Base-by-base conservation (phyloP, 1,284 basidiomycete species). In the Ustilago shanxiensis region DNA sequence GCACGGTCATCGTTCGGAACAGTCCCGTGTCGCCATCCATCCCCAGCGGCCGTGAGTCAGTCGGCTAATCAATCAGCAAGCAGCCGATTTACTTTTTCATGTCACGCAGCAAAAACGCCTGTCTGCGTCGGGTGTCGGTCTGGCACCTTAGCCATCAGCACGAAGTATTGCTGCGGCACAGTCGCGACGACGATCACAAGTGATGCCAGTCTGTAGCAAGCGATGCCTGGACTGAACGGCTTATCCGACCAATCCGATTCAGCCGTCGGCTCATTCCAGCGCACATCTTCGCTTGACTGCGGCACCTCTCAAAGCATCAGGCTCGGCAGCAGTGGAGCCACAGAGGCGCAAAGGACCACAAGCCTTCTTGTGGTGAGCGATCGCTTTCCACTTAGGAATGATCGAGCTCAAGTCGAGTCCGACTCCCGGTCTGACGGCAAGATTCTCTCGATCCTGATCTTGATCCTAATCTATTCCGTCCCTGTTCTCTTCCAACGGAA, bases 61-160 rank as follows among this genome's bases (percentile, higher is more conserved):
- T 44, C 39, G 54, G 54, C 54, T 54, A 39, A 28, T 35, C 54
- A 16, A 35, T 56, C 54, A 56, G 37, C 54, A 56, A 49, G 24
- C 54, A n/a, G 41, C 33, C 35, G 54, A 54, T 54, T 33, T 10
- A 13, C 16, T 31, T 20, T 10, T 2, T 29, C 18, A n/a, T 31
- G 22, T 20, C 10, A 20, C 16, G 33, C 29, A 52, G 51, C 31
- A n/a, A 1, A 49, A 49, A 16, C 1, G 47, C 47, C 41, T 44
- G 11, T 49, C 47, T 49, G 22, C 47, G 14, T 49, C 47, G 26
- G 47, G 24, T 11, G 47, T 24, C 24, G 13, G 22, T 28, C 14
- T 49, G 24, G 20, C 10, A 5, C n/a, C 28, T 49, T 26, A 49
- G 47, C 47, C 47, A 49, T 26, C 24, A 20, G 24, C 28, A 13